Percentiles rank a stretch among this genome's conserved stretches.
Conservation (phyloP, 495 filamentous ascomycete genomes). For the Hypoxylon fuscum region DNA sequence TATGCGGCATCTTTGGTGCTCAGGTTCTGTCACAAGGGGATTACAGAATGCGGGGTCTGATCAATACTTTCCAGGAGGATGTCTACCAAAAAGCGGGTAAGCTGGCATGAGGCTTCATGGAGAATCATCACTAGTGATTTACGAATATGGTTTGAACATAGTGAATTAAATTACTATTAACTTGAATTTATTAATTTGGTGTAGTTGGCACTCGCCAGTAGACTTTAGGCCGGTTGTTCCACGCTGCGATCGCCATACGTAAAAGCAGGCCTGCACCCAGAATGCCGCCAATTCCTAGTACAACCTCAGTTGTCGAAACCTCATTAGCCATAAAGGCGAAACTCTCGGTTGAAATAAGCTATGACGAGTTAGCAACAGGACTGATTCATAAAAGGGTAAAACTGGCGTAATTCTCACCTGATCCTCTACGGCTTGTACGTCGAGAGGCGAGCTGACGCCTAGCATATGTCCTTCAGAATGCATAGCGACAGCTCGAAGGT, state of each 20-base stretch:
- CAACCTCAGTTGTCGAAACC: constrained; percentile 2
- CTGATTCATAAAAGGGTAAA: not conserved
- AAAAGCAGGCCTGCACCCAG: constrained; percentile 10
- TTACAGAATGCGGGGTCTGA: constrained; percentile 37
- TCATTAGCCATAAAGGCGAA: constrained; percentile 6
- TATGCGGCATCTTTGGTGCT: constrained; percentile 47
- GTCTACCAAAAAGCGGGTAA: constrained; percentile 38
- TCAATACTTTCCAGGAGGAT: constrained; percentile 45
- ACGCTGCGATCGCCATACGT: constrained; percentile 19
- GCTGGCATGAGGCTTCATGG: constrained; percentile 1
- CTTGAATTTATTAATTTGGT: constrained; percentile 9
- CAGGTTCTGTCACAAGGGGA: constrained; percentile 41
- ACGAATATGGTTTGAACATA: too few relatives aligned
- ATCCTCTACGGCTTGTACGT: constrained; percentile 6
- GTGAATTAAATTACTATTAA: constrained; percentile 7
- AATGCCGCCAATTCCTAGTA: constrained; percentile 7
- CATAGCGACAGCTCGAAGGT: constrained; percentile 40
- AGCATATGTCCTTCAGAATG: constrained; percentile 40
- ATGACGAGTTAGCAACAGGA: constrained; percentile 1
- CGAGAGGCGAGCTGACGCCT: constrained; percentile 20
- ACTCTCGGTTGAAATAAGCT: constrained; percentile 1
- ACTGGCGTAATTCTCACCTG: constrained; percentile 14
- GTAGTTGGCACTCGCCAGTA: constrained; percentile 24
- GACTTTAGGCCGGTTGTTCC: constrained; percentile 16
- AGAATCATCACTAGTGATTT: too few relatives aligned